Percentiles rank a stretch among this genome's conserved stretches.
phyloP scores from a whole-genome alignment of 2,329 filamentous ascomycete species.

The Neoscytalidium dimidiatum region DNA sequence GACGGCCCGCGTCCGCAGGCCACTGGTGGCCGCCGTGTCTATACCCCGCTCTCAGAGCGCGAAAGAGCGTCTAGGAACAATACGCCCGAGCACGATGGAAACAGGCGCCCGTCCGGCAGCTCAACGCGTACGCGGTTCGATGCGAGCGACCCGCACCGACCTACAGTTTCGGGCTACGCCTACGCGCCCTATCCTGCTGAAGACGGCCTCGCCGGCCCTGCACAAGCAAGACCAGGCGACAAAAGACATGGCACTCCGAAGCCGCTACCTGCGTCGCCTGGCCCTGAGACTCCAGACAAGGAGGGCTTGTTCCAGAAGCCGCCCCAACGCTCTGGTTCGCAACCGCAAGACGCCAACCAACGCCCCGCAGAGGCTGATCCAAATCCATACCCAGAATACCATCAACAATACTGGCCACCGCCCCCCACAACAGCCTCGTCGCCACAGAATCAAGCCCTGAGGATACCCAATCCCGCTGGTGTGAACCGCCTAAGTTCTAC shows the following conservation, averaged over 20 bases:
- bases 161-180: slow-evolving; percentile 49
- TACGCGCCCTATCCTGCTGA: slow-evolving; percentile 32
- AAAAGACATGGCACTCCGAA: slow-evolving; percentile 84
- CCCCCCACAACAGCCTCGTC: slow-evolving; percentile 28
- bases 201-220: slow-evolving; percentile 28
- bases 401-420: slow-evolving; percentile 64
- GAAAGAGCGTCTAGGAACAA: slow-evolving; percentile 36
- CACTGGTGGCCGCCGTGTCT: slow-evolving; percentile 28
- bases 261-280: slow-evolving; percentile 79
- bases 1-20: slow-evolving; percentile 35
- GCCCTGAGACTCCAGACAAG: slow-evolving; percentile 72
- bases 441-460: slow-evolving; percentile 40
- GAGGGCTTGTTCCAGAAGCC: slow-evolving; percentile 76
- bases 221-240: slow-evolving; percentile 65
- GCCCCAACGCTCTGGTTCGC: slow-evolving; percentile 40
- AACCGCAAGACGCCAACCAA: slow-evolving; percentile 30
- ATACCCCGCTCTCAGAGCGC: slow-evolving; percentile 39
- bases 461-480: slow-evolving; percentile 54
- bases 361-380: slow-evolving; percentile 46
- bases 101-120: slow-evolving; percentile 32
- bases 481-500: slow-evolving; percentile 73
- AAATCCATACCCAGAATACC: slow-evolving; percentile 54
- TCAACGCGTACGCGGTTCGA: slow-evolving; percentile 46
- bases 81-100: slow-evolving; percentile 34
- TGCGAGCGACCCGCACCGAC: slow-evolving; percentile 51